phyloP scores from a whole-genome alignment of 2,329 filamentous ascomycete species.

The Diaporthe caulivora region DNA sequence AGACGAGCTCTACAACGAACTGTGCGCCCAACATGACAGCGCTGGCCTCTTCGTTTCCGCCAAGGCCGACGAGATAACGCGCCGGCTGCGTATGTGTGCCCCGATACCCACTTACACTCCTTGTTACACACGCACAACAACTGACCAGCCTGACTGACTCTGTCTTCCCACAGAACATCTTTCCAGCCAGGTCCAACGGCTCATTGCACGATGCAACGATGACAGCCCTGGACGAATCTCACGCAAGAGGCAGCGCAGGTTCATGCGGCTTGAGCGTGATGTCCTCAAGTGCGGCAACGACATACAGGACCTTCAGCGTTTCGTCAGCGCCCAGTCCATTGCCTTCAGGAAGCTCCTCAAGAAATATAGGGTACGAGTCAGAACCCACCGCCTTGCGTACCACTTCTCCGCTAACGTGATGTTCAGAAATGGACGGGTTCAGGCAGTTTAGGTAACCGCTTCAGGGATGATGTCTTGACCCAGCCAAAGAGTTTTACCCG shows the following conservation, averaged over 20 bases:
- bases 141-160: constrained; percentile 10
- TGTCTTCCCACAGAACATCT: constrained; percentile 59
- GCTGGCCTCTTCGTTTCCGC: constrained; percentile 83
- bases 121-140: neutral
- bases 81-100: constrained; percentile 71
- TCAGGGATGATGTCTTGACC: constrained; percentile 74
- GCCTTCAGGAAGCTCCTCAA: constrained; percentile 88
- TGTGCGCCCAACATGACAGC: constrained; percentile 81
- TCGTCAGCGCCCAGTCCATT: constrained; percentile 78
- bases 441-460: constrained; percentile 71
- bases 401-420: neutral
- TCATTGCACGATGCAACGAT: constrained; percentile 58
- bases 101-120: neutral
- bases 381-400: neutral
- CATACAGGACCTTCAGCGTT: constrained; percentile 77
- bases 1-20: constrained; percentile 76
- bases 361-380: constrained; percentile 77
- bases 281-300: constrained; percentile 75
- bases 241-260: constrained; percentile 62
- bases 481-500: constrained; percentile 79
- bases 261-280: constrained; percentile 66
- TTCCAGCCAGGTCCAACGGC: constrained; percentile 59
- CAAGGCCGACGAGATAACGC: constrained; percentile 82
- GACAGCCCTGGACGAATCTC: constrained; percentile 50
- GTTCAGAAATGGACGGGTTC: constrained; percentile 85